phyloP scores from a whole-genome alignment of 257 asterid genomes.

The Vinca minor region DNA sequence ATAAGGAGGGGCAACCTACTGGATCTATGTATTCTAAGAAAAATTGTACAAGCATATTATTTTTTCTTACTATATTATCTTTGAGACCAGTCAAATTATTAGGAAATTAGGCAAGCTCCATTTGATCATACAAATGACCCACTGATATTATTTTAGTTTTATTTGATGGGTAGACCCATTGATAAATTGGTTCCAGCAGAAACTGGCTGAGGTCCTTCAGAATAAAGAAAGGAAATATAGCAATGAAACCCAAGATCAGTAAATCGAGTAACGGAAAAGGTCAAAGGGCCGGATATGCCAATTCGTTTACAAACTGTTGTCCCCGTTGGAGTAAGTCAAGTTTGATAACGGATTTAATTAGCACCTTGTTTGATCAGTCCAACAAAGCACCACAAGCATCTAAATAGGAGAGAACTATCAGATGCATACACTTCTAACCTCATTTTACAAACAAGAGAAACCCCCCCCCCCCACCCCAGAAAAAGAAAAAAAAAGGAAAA shows the following conservation, averaged over 20 bases:
- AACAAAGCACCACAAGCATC: neutral
- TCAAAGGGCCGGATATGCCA: neutral
- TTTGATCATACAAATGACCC: neutral
- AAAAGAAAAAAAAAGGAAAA: too few relatives aligned
- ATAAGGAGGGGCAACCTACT: neutral
- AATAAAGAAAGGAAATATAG: neutral
- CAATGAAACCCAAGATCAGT: neutral
- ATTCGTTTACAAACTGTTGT: neutral
- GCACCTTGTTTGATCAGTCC: too few relatives aligned
- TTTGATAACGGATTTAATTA: too few relatives aligned
- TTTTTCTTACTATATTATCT: neutral
- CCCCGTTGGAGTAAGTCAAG: neutral
- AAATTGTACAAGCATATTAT: neutral
- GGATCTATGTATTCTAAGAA: neutral
- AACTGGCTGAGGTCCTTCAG: neutral
- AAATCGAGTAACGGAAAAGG: too few relatives aligned
- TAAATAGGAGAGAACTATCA: conserved; percentile 1
- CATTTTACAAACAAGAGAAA: neutral
- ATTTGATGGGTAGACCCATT: too few relatives aligned
- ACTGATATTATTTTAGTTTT: too few relatives aligned
- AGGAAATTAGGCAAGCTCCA: too few relatives aligned
- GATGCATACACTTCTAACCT: neutral
- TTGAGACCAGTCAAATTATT: neutral
- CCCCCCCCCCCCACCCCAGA: neutral
- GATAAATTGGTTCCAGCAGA: neutral